phyloP scores from a whole-genome alignment of 1,284 basidiomycete genomes.

The Thecaphora thlaspeos region DNA sequence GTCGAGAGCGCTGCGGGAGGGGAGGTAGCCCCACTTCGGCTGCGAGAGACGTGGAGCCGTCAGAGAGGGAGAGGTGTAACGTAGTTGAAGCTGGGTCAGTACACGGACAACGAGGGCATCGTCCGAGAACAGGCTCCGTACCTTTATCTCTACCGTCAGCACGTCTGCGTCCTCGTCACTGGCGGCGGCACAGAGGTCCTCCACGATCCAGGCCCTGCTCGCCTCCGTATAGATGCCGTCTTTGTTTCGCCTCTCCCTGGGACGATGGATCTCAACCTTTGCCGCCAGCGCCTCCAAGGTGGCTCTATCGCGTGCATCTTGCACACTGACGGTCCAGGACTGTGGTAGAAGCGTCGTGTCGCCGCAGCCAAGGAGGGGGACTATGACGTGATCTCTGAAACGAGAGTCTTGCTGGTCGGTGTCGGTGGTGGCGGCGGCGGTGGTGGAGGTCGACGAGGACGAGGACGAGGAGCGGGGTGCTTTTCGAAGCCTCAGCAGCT shows the following conservation, averaged over 20 bases:
- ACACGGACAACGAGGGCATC: background rate
- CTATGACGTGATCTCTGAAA: constrained; percentile 14
- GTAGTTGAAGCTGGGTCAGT: background rate
- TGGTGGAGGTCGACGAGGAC: background rate
- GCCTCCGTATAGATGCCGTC: constrained; percentile 20
- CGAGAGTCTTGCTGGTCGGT: constrained; percentile 2
- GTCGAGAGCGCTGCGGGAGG: constrained; percentile 9
- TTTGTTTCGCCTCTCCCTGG: constrained; percentile 9
- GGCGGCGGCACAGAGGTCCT: constrained; percentile 18
- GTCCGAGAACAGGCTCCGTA: no score
- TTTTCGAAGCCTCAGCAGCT: constrained; percentile 19
- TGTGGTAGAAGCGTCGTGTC: constrained; percentile 6
- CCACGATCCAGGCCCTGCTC: constrained; percentile 19
- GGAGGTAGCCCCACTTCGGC: constrained; percentile 36
- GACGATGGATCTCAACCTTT: constrained; percentile 20
- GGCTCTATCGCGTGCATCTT: constrained; percentile 5
- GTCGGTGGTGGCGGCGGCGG: background rate
- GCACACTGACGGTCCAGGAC: constrained; percentile 11
- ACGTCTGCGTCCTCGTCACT: background rate
- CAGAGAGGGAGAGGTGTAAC: background rate
- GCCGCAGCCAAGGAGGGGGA: constrained; percentile 15
- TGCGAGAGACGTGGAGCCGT: background rate
- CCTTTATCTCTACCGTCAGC: constrained; percentile 32
- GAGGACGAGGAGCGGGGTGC: background rate
- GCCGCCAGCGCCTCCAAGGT: constrained; percentile 25